A percentile compares a stretch with the other conserved stretches of the same genome.
These are phyloP conservation scores for Xylaria polymorpha DNA, from an alignment of 2,329 filamentous ascomycete species.

Conservation along the genomic window DNA sequence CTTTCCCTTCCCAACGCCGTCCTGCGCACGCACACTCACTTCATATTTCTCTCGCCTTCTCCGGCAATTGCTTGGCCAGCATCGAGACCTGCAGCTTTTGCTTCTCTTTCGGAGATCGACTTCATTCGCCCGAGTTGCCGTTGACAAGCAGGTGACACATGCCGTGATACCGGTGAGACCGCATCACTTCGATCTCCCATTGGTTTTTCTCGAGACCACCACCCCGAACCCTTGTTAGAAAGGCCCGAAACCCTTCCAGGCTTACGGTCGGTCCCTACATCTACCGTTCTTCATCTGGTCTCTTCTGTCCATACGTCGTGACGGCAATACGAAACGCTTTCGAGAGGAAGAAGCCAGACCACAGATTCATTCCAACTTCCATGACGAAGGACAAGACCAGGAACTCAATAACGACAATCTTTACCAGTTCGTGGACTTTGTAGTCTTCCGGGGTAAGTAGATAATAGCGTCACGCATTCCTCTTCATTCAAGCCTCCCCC, in stretches of 20 bases:
- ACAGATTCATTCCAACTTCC: conserved; percentile 20
- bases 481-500: not conserved
- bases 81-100: conserved; percentile 2
- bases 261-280: conserved; percentile 28
- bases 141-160: conserved; percentile 36
- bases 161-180: conserved; percentile 34
- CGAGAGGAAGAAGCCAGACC: conserved; percentile 24
- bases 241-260: conserved; percentile 31
- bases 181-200: conserved; percentile 24
- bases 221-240: conserved; percentile 26
- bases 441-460: conserved; percentile 31
- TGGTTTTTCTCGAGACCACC: conserved; percentile 25
- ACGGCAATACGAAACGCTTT: conserved; percentile 17
- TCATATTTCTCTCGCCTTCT: conserved; percentile 5
- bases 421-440: conserved; percentile 1
- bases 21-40: not conserved
- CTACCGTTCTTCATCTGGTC: conserved; percentile 5
- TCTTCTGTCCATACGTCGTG: conserved; percentile 23
- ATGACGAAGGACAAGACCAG: conserved; percentile 11
- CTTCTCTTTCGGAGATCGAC: conserved; percentile 14
- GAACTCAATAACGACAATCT: not conserved
- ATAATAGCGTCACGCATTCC: conserved; percentile 13
- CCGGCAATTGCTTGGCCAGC: not conserved
- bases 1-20: not conserved
- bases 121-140: conserved; percentile 28